Conservation (phyloP, 2,329 filamentous ascomycete species). For the Claviceps paspali region DNA sequence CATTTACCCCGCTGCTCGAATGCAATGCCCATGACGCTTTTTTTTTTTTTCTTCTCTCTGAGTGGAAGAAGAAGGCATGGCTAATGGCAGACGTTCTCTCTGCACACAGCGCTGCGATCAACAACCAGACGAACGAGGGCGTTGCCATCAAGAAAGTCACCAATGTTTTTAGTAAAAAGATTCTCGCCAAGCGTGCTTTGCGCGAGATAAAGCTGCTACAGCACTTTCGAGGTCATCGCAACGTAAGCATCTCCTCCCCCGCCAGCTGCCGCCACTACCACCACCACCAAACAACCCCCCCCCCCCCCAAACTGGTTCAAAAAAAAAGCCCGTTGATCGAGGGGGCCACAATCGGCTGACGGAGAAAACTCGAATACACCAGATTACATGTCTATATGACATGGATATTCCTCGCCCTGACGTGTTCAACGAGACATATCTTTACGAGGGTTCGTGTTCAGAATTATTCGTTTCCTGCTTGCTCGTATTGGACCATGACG, state of each 20-base stretch:
- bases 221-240: conserved; percentile 85
- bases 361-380: not conserved
- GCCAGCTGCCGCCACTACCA: no score
- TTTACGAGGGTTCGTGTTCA: conserved; percentile 66
- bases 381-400: conserved; percentile 98
- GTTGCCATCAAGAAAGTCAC: conserved; percentile 99
- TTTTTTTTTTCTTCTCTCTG: not conserved
- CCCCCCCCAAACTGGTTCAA: no score
- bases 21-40: no score
- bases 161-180: conserved; percentile 99
- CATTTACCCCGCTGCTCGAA: not conserved
- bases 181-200: conserved; percentile 91
- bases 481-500: not conserved
- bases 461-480: not conserved
- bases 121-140: conserved; percentile 78
- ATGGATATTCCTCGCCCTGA: conserved; percentile 98
- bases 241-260: conserved; percentile 52
- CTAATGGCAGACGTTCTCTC: not conserved
- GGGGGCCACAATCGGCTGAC: not conserved
- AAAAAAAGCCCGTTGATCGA: not conserved
- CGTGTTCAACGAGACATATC: conserved; percentile 97
- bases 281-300: no score
- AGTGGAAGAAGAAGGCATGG: no score
- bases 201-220: conserved; percentile 97
- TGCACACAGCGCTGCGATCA: conserved; percentile 66